Percentiles rank a stretch among this genome's conserved stretches.
Conservation (phyloP, 306 rosid genomes). For the Quercus cerris region DNA sequence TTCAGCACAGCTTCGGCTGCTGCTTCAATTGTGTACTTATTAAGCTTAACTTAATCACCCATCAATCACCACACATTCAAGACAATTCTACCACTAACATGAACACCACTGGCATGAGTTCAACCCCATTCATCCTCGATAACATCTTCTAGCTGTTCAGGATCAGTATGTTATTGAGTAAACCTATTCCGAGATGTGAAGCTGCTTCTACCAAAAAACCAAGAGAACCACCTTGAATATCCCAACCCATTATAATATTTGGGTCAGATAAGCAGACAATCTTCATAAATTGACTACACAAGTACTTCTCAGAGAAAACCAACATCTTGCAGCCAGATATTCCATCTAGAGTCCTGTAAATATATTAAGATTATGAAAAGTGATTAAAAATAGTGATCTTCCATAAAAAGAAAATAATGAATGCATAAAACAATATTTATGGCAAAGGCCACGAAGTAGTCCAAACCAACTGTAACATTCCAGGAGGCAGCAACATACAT, state of each 20-base stretch:
- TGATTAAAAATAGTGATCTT: too few species aligned
- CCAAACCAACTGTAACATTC: neutral
- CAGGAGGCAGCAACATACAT: neutral
- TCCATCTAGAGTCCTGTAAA: too few species aligned
- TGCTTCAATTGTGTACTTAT: slow-evolving; percentile 73
- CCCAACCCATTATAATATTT: too few species aligned
- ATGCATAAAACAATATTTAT: neutral
- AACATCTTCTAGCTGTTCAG: slow-evolving; percentile 56
- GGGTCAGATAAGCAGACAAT: too few species aligned
- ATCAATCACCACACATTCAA: slow-evolving; percentile 86
- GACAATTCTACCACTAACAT: slow-evolving; percentile 39
- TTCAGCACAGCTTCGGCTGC: slow-evolving; percentile 49
- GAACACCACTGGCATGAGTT: slow-evolving; percentile 78
- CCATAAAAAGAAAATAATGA: neutral
- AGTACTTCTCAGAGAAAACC: too few species aligned
- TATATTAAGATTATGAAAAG: too few species aligned
- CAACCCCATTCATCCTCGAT: slow-evolving; percentile 97
- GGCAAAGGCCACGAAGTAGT: too few species aligned
- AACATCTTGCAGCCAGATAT: too few species aligned
- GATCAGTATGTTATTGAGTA: slow-evolving; percentile 11
- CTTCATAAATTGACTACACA: too few species aligned
- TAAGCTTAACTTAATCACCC: slow-evolving; percentile 85
- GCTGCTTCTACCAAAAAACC: too few species aligned
- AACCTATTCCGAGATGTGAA: too few species aligned
- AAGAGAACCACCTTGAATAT: too few species aligned